A percentile compares a stretch with the other conserved stretches of the same genome.
Conservation (phyloP, 306 rosid genomes). For the Oemleria cerasiformis region DNA sequence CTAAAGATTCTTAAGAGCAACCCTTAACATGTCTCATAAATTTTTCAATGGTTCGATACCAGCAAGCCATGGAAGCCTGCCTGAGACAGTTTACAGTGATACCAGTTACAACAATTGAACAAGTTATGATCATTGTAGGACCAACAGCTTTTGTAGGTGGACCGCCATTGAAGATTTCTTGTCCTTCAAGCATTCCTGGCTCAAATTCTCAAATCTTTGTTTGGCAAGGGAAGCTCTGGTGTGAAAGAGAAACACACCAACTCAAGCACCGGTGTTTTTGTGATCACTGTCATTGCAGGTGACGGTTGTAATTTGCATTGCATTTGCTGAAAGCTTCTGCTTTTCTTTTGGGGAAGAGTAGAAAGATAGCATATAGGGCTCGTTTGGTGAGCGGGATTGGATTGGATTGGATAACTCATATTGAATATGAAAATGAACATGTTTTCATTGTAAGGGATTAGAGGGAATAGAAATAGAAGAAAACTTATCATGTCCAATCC, state of each 20-base stretch:
- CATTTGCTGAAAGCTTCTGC: conserved; percentile 97
- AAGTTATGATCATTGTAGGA: conserved; percentile 92
- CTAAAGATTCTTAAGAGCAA: conserved; percentile 44
- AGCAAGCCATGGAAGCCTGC: conserved; percentile 71
- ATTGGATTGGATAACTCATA: too few species aligned
- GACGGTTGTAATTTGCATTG: conserved; percentile 73
- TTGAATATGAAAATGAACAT: too few species aligned
- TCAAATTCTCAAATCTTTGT: conserved; percentile 38
- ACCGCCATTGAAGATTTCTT: conserved; percentile 74
- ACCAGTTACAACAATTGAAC: conserved; percentile 66
- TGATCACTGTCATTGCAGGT: conserved; percentile 64
- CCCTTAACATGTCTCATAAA: conserved; percentile 87
- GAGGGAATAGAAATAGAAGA: too few species aligned
- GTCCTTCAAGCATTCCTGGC: conserved; percentile 46
- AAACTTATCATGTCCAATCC: too few species aligned
- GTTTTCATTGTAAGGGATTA: too few species aligned
- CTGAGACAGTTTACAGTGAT: conserved; percentile 90
- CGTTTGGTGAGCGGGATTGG: too few species aligned
- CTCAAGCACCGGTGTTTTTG: conserved; percentile 48
- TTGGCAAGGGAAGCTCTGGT: conserved; percentile 27
- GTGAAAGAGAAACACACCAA: conserved; percentile 47
- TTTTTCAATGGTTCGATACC: conserved; percentile 73
- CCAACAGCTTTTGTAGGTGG: conserved; percentile 97
- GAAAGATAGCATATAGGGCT: too few species aligned
- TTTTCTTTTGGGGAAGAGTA: conserved; percentile 82